These are phyloP conservation scores for Helicostylum pulchrum DNA, from an alignment of 192 early-diverging fungal species.

Conservation along the genomic window DNA sequence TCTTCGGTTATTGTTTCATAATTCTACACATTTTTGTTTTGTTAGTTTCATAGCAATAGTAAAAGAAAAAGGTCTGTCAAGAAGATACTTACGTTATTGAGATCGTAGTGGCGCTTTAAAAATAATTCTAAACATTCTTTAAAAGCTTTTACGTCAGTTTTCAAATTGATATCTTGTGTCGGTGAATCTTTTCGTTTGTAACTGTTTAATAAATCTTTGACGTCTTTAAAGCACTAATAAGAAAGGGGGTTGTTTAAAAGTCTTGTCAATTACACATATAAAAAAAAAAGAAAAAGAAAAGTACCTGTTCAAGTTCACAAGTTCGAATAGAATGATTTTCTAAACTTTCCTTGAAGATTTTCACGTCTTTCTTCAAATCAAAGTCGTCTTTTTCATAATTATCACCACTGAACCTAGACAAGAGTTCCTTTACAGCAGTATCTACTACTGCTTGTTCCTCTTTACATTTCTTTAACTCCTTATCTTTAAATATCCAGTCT, in stretches of 20 bases:
- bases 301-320: not conserved
- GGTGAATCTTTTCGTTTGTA: too few relatives aligned
- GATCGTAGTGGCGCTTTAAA: not conserved
- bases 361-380: not conserved
- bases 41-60: not conserved
- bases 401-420: not conserved
- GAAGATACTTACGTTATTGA: too few relatives aligned
- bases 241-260: too few relatives aligned
- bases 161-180: too few relatives aligned
- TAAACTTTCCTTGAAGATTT: slow-evolving; percentile 2
- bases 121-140: too few relatives aligned
- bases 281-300: too few relatives aligned
- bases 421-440: not conserved
- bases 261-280: too few relatives aligned
- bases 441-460: not conserved
- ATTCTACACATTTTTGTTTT: not conserved
- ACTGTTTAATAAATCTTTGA: too few relatives aligned
- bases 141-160: too few relatives aligned
- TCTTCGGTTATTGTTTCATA: not conserved
- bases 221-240: not conserved
- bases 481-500: slow-evolving; percentile 34
- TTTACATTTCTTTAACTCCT: slow-evolving; percentile 19
- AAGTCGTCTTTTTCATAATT: not conserved
- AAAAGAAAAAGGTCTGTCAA: not conserved
- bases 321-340: not conserved